These are phyloP conservation scores for Colletotrichum sp. DNA, from an alignment of 2,329 filamentous ascomycete genomes.

Conservation along the genomic window DNA sequence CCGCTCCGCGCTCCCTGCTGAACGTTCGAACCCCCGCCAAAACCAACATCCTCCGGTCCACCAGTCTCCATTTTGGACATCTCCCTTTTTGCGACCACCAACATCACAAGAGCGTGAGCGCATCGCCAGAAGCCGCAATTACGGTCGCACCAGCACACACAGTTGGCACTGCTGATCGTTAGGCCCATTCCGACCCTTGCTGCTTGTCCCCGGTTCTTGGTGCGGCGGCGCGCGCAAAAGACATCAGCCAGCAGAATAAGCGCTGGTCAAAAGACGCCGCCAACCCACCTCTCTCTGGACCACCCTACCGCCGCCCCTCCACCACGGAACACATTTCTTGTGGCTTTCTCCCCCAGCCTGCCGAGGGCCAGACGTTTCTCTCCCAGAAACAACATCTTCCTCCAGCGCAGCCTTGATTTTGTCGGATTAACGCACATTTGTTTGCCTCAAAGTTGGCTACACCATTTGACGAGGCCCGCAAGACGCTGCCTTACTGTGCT, in stretches of 20 bases:
- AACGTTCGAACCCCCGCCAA: neutral
- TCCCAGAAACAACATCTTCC: neutral
- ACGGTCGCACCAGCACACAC: neutral
- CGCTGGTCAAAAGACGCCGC: conserved; percentile 14
- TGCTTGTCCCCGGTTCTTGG: neutral
- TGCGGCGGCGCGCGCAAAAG: neutral
- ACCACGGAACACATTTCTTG: neutral
- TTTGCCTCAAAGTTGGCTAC: neutral
- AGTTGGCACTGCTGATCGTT: neutral
- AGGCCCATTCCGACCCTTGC: neutral
- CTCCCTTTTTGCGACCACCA: neutral
- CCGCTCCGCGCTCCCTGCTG: neutral
- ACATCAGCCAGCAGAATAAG: conserved; percentile 2
- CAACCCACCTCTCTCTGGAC: neutral
- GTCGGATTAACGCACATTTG: neutral
- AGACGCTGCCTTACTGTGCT: neutral
- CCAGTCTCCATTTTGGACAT: conserved; percentile 1
- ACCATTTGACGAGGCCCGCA: neutral
- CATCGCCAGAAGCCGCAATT: neutral
- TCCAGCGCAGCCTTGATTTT: neutral
- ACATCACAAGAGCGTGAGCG: neutral
- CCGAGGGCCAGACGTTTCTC: neutral
- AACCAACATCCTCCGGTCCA: neutral
- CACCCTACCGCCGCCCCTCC: neutral
- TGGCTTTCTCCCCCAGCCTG: neutral